Evolutionary conservation across 352 stramenopile species (phyloP).

Genomic region (Phytophthora nicotianae): DNA sequence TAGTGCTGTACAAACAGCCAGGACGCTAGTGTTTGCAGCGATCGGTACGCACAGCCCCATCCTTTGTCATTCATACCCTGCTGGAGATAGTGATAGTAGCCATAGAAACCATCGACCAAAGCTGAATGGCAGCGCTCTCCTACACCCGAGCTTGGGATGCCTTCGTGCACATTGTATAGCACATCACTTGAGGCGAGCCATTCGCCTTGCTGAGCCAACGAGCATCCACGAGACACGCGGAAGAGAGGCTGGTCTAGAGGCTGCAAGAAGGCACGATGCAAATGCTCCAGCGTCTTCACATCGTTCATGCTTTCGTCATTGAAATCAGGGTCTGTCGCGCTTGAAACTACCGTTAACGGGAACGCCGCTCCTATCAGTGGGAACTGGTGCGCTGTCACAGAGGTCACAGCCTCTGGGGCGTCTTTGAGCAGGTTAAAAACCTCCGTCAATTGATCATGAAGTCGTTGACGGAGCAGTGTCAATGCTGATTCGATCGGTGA

Average conservation of each 20-base stretch:
- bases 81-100: constrained; percentile 90
- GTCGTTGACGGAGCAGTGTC: constrained; percentile 26
- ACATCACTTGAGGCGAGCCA: constrained; percentile 47
- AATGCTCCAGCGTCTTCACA: constrained; percentile 22
- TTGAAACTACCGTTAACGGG: constrained; percentile 45
- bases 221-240: constrained; percentile 40
- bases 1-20: constrained; percentile 81
- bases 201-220: constrained; percentile 41
- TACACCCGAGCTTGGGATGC: constrained; percentile 48
- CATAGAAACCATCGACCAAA: constrained; percentile 77
- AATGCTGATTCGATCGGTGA: constrained; percentile 16
- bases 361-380: constrained; percentile 52
- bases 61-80: constrained; percentile 85
- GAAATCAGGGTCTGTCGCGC: constrained; percentile 2
- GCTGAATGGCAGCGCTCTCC: constrained; percentile 33
- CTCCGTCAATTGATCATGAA: constrained; percentile 36
- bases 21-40: constrained; percentile 84
- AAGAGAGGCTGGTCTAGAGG: constrained; percentile 51
- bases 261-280: constrained; percentile 51
- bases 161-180: constrained; percentile 76
- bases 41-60: constrained; percentile 90
- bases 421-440: constrained; percentile 28
- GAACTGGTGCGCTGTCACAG: constrained; percentile 52
- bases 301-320: constrained; percentile 21
- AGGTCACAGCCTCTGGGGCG: constrained; percentile 4